Evolutionary conservation across 176 grass and related monocot genomes (phyloP).

Genomic region (Carex littledalei): DNA sequence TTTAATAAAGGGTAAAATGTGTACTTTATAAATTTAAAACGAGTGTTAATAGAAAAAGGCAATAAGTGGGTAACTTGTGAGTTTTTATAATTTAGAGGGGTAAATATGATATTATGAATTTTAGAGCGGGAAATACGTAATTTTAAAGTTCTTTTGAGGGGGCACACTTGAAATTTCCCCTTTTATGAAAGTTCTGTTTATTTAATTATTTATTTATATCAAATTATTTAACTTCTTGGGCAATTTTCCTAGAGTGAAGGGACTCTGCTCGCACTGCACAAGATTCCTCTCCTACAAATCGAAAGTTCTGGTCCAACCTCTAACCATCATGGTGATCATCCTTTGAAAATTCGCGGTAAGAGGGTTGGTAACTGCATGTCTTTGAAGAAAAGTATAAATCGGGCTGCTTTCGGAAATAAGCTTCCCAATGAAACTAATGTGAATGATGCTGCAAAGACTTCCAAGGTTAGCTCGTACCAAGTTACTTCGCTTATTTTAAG

Average conservation of each 20-base stretch:
- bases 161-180: no score
- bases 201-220: not conserved
- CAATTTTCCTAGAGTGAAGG: not conserved
- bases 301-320: not conserved
- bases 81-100: no score
- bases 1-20: no score
- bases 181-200: not conserved
- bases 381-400: conserved; percentile 38
- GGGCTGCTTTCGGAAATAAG: conserved; percentile 22
- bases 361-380: conserved; percentile 3
- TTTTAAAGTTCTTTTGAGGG: no score
- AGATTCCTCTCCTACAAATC: not conserved
- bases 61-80: no score
- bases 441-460: conserved; percentile 24
- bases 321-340: not conserved
- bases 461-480: conserved; percentile 45
- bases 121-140: no score
- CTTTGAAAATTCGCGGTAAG: conserved; percentile 30
- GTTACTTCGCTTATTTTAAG: not conserved
- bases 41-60: no score
- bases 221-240: not conserved
- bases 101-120: no score
- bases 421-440: conserved; percentile 42
- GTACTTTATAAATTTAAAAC: no score
- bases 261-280: not conserved